A percentile compares a stretch with the other conserved stretches of the same genome.
These are phyloP conservation scores for Lepidium sativum DNA, from an alignment of 345 rosid species.

Conservation along the genomic window DNA sequence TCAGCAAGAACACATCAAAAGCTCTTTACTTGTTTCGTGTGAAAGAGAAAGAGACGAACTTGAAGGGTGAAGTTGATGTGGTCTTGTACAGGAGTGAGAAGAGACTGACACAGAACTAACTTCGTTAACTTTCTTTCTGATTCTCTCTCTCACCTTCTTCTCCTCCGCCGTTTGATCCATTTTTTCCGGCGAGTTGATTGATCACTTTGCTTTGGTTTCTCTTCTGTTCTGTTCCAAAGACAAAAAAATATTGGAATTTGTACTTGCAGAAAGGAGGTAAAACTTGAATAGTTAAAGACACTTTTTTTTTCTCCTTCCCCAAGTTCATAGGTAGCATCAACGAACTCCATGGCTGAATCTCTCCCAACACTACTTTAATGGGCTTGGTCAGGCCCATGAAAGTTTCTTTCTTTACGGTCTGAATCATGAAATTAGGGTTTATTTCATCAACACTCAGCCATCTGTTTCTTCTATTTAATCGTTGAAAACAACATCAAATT, in stretches of 20 bases:
- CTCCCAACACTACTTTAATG: not conserved
- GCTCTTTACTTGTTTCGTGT: not conserved
- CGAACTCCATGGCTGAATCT: constrained; percentile 7
- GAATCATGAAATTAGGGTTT: constrained; percentile 10
- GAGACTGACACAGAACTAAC: constrained; percentile 65
- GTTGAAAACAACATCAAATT: not conserved
- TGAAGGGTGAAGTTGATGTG: constrained; percentile 91
- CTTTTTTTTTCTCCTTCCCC: not conserved
- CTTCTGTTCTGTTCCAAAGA: not conserved
- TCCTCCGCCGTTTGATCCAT: constrained; percentile 65
- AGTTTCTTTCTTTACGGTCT: not conserved
- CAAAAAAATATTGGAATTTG: not conserved
- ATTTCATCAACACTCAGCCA: not conserved
- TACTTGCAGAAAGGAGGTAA: not conserved
- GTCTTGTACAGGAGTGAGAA: constrained; percentile 69
- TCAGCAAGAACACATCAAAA: not conserved
- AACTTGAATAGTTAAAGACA: not conserved
- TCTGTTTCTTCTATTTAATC: constrained; percentile 5
- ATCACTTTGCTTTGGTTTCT: not conserved
- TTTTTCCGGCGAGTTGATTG: constrained; percentile 27
- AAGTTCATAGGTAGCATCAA: not conserved
- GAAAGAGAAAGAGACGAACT: constrained; percentile 27
- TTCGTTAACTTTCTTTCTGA: constrained; percentile 54
- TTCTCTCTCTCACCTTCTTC: constrained; percentile 54
- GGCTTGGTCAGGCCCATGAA: not conserved